Conservation (phyloP, 805 yeast species). For the Naumovozyma castellii region DNA sequence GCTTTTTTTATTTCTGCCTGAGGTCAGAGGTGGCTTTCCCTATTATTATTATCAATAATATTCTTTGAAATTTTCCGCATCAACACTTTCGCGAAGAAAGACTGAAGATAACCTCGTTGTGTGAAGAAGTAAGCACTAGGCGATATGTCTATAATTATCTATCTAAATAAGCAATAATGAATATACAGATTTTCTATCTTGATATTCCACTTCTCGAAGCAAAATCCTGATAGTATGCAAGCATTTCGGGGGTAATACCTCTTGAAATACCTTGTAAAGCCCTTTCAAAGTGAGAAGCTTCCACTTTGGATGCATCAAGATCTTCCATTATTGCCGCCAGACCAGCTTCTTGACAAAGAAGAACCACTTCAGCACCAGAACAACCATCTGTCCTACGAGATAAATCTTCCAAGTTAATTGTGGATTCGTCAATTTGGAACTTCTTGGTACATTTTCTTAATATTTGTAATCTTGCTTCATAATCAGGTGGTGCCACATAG, state of each 20-base stretch:
- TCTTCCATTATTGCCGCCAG: slow-evolving; percentile 85
- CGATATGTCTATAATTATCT: too few relatives aligned
- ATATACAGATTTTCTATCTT: too few relatives aligned
- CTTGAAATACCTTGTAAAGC: slow-evolving; percentile 61
- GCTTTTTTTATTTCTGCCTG: too few relatives aligned
- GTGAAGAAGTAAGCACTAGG: too few relatives aligned
- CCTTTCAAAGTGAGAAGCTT: slow-evolving; percentile 56
- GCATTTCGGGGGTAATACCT: slow-evolving; percentile 81
- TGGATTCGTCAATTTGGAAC: slow-evolving; percentile 44
- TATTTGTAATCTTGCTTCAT: slow-evolving; percentile 69
- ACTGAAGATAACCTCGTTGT: too few relatives aligned
- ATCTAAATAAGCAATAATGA: too few relatives aligned
- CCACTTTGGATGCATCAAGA: slow-evolving; percentile 42
- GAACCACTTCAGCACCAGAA: slow-evolving; percentile 92
- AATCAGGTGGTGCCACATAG: slow-evolving; percentile 88
- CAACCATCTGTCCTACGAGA: slow-evolving; percentile 75
- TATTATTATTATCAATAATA: too few relatives aligned
- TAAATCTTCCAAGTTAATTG: slow-evolving; percentile 41
- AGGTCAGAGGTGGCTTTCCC: too few relatives aligned
- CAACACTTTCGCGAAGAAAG: too few relatives aligned
- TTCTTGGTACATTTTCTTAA: slow-evolving; percentile 56
- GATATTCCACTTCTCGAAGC: slow-evolving; percentile 34
- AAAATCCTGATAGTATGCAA: slow-evolving; percentile 55
- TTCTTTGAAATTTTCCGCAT: neutral
- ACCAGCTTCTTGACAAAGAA: slow-evolving; percentile 92